Percentiles rank a stretch among this genome's conserved stretches.
Conservation (phyloP, 2,329 filamentous ascomycete species). For the Kalmusia sp. region DNA sequence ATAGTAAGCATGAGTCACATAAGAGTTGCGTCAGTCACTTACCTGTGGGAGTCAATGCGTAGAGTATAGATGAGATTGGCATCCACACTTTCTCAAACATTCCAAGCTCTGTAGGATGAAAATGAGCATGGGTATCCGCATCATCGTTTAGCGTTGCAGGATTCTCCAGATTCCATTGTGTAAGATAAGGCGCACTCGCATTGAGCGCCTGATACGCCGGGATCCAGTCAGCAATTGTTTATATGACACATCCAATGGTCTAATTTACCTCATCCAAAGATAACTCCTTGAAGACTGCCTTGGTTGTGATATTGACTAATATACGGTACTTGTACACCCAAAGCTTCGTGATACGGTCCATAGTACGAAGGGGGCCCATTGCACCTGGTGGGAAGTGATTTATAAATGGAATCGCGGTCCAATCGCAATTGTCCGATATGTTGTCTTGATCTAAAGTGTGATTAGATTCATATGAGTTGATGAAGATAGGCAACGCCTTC, state of each 20-base stretch:
- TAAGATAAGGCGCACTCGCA: background rate
- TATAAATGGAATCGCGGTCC: constrained; percentile 31
- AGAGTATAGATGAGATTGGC: background rate
- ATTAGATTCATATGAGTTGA: constrained; percentile 5
- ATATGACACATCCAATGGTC: background rate
- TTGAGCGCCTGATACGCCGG: background rate
- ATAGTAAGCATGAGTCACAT: background rate
- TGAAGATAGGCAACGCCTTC: too few relatives aligned
- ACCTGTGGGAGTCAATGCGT: too few relatives aligned
- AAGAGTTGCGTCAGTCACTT: too few relatives aligned
- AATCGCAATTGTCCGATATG: constrained; percentile 38
- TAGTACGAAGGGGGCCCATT: constrained; percentile 5
- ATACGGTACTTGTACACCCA: constrained; percentile 18
- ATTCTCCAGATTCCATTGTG: too few relatives aligned
- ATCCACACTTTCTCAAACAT: background rate
- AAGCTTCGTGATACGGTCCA: background rate
- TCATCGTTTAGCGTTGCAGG: background rate
- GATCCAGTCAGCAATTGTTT: background rate
- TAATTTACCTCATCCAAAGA: background rate
- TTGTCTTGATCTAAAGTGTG: constrained; percentile 23
- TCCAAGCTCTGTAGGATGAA: background rate
- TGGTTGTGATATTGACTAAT: constrained; percentile 18
- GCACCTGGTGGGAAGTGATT: constrained; percentile 12
- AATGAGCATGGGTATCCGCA: background rate
- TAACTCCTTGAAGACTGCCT: background rate